Evolutionary conservation across 345 rosid species (phyloP).

Genomic region (Eucalyptus curtisii): DNA sequence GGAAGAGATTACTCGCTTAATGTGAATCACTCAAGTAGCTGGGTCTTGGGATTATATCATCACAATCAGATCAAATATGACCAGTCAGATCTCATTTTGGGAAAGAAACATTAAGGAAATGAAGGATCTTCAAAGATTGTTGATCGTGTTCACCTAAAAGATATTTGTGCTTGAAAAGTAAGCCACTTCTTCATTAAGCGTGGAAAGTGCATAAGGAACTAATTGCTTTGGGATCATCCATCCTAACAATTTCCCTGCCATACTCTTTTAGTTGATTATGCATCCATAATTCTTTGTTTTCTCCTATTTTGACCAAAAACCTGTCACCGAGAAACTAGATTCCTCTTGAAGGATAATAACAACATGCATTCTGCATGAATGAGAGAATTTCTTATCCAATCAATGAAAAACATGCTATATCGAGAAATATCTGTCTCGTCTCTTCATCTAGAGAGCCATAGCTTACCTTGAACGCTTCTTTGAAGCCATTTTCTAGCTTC

Average conservation of each 20-base stretch:
- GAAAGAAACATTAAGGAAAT: neutral
- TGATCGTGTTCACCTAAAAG: neutral
- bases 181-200: neutral
- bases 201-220: neutral
- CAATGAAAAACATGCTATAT: neutral
- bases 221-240: neutral
- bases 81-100: neutral
- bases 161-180: neutral
- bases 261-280: neutral
- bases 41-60: neutral
- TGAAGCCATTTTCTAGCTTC: neutral
- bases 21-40: neutral
- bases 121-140: neutral
- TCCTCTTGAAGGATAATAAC: neutral
- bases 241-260: neutral
- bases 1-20: neutral
- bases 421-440: neutral
- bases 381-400: neutral
- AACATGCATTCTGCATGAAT: neutral
- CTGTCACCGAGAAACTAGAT: neutral
- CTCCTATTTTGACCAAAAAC: neutral
- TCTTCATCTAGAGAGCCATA: neutral
- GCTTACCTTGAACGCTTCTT: neutral
- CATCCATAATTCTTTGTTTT: neutral
- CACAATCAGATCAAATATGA: neutral